Evolutionary conservation across 2,329 filamentous ascomycete species (phyloP), one percentile per base, ranked within the genome.

Genomic region (Colletotrichum australisinense): DNA sequence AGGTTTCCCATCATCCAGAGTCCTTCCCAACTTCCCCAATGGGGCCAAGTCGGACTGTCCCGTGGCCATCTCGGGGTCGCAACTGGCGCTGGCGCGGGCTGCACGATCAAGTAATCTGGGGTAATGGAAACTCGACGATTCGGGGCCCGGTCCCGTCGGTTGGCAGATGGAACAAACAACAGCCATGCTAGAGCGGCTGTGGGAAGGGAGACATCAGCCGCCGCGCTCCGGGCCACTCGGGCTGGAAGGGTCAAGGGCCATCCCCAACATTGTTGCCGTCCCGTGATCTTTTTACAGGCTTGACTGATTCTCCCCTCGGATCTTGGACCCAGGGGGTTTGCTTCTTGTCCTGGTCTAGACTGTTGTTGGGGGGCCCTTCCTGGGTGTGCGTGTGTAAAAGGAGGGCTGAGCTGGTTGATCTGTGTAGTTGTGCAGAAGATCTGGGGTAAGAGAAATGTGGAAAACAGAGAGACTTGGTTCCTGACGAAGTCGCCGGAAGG

Each of bases 61-160:
- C 74, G 74, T 75, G 73, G 56, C 59, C 69, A 26, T 56, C n/a
- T 22, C 24, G 63, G 24, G 35, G 26, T 58, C 63, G 63, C 35
- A 58, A 58, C 49, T 49, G 35, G 42, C 42, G 42, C 19, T 49
- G 38, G 52, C 59, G 58, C 24, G 30, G 30, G 62, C 70, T 71
- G 75, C 74, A 75, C 71, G 66, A 75, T 75, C 71, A 75, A 75
- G 75, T 75, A 76, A 76, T 74, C 60, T 74, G 75, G 74, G 75
- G 75, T 76, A 76, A 76, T 76, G 65, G 68, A 76, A 76, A 76
- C 74, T 69, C 28, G 56, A 56, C 14, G 16, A 22, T 65, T 56
- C 42, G 53, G 63, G 53, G 6, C 46, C 67, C 49, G 62, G 53
- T n/a, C 35, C 67, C 65, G 67, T 22, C 19, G 42, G 42, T 22